Evolutionary conservation across 1,284 basidiomycete genomes (phyloP).

Genomic region (Ganoderma lucidum): DNA sequence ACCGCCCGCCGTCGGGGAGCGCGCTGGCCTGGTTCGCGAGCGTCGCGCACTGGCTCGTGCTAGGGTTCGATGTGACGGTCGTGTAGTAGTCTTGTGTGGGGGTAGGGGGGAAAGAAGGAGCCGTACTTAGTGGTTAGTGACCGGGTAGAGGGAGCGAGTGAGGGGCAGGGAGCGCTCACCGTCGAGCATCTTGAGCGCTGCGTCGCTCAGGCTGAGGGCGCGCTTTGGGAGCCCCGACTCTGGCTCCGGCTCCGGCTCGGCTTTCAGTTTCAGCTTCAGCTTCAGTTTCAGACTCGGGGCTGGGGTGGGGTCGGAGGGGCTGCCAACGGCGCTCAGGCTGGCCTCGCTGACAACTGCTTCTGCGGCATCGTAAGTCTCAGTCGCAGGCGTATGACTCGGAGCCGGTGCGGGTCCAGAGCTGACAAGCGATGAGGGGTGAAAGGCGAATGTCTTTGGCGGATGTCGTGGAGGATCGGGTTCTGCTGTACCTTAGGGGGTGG

Average conservation of each 20-base stretch:
- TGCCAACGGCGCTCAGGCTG: not conserved
- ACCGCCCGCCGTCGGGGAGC: not conserved
- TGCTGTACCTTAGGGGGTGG: too few relatives aligned
- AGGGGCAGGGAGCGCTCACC: not conserved
- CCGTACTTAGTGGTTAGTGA: too few relatives aligned
- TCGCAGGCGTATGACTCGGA: not conserved
- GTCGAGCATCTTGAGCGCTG: not conserved
- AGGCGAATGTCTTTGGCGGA: not conserved
- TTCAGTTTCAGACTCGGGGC: not conserved
- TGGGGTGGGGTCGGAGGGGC: not conserved
- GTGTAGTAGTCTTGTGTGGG: conserved; percentile 7
- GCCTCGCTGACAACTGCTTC: not conserved
- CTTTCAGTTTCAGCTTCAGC: not conserved
- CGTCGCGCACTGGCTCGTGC: not conserved
- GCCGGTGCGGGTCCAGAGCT: not conserved
- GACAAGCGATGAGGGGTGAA: not conserved
- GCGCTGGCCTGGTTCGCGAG: not conserved
- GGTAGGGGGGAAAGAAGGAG: too few relatives aligned
- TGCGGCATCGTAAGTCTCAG: not conserved
- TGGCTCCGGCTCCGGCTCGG: not conserved
- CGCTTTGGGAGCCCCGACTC: too few relatives aligned
- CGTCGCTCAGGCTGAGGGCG: not conserved
- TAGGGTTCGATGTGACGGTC: not conserved
- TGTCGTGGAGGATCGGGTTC: not conserved
- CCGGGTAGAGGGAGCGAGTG: not conserved